Base-by-base conservation (phyloP, 208 protist genomes). In the Leishmania tarentolae region DNA sequence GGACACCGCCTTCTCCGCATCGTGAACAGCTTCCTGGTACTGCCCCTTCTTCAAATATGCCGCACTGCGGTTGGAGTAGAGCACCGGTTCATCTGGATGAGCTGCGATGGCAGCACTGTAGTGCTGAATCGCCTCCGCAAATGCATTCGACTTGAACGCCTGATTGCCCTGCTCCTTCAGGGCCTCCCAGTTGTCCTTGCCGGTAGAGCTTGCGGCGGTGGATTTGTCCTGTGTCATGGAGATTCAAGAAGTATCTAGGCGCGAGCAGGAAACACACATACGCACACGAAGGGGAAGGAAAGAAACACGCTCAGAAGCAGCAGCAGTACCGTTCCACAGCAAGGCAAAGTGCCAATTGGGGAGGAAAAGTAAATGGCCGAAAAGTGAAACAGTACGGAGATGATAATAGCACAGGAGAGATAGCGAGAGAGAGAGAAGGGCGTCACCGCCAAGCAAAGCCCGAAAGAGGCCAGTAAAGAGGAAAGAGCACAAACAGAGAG, bases 1-100 rank as follows among this genome's bases (percentile, higher is more conserved):
- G 28, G 88, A 84, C 13, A 98, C 87, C 3, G 95, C 92, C 65
- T 84, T 90, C 47, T 88, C 83, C 13, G 94, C 95, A 71, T 99
- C 94, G 13, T 76, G 74, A 13, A 84, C 78, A 13, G 93, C 94
- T 42, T 86, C 75, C 15, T 81, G 65, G 80, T 90, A 94, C 53
- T 95, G 84, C 0, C 80, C 80, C 61, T 89, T 81, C 69, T 95
- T 87, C 42, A 95, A 82, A 85, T 97, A 96, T 72, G 90, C 92
- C 53, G 97, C 97, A 61, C 92, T 96, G 74, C 98, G 90, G 87
- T 99, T 99, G 59, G 92, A 97, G 84, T 95, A 98, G 28, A 99
- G 85, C 31, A 98, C 91, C 42, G 98, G 85, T 84, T 92, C 86
- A 24, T 79, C 59, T 31, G 80, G 75, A 19, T 93, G 90, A 1